Evolutionary conservation across 108 stramenopile species (phyloP), one percentile per base, ranked within the genome.

Genomic region (Skeletonema potamos): DNA sequence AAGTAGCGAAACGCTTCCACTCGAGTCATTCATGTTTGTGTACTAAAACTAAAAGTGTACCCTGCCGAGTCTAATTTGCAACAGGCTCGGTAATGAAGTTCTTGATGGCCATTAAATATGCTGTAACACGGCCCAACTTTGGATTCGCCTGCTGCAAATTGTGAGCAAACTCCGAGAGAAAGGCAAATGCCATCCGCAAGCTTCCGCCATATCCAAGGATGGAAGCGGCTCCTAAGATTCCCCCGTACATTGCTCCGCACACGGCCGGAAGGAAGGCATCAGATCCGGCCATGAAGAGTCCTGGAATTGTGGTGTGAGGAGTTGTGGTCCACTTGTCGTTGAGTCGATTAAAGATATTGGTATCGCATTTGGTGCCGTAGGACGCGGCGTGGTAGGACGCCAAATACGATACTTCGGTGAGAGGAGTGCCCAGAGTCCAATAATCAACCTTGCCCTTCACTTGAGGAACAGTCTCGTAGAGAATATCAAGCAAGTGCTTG

Each of bases 261-360:
- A 85, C 85, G 10, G 85, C 73, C 4, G 85, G 85, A 27, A 85
- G 43, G 34, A 85, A 85, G 33, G 81, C 76, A 62, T 85, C 81
- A 6, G 71, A 73, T 28, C 80, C 85, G 4, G 85, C 81, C 75
- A 85, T 56, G 54, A 72, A 72, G 12, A 85, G 63, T n/a, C 85
- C 85, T 36, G 73, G 66, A 27, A 85, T 73, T 13, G 36, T 3
- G 4, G 85, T 85, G 18, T 66, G 72, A 8, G 85, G 85, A 20
- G 66, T 82, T 13, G 85, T 85, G 2, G 85, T 85, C 85, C 85
- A 85, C n/a, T 62, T 68, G 64, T 81, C 73, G 68, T 85, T 85
- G 7, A 75, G 61, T 7, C 33, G 54, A 3, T 67, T 64, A 44
- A 85, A 85, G 77, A 85, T 85, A 18, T 73, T 58, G 10, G 81